phyloP scores from a whole-genome alignment of 257 asterid genomes.

The Solanum rostratum region DNA sequence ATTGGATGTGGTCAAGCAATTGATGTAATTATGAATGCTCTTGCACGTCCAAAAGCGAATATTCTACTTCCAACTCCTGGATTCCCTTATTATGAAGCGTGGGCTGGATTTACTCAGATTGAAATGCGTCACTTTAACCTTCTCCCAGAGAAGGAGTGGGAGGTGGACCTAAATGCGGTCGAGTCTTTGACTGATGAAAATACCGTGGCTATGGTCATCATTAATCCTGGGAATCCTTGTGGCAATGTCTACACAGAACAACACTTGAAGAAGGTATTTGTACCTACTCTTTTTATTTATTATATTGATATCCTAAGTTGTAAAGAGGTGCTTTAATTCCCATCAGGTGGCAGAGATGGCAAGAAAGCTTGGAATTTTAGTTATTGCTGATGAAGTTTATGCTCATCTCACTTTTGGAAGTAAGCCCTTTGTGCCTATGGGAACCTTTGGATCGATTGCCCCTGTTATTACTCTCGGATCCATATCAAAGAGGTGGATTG shows the following conservation, averaged over 20 bases:
- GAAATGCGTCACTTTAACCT: slow-evolving; percentile 62
- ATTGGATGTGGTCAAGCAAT: slow-evolving; percentile 58
- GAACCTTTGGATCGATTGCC: slow-evolving; percentile 26
- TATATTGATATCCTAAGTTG: background rate
- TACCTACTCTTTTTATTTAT: background rate
- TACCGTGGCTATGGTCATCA: slow-evolving; percentile 56
- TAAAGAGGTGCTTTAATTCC: background rate
- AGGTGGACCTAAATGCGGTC: slow-evolving; percentile 44
- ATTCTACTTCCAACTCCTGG: slow-evolving; percentile 61
- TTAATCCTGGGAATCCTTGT: slow-evolving; percentile 77
- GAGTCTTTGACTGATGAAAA: slow-evolving; percentile 58
- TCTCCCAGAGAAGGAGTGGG: slow-evolving; percentile 50
- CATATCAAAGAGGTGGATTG: slow-evolving; percentile 64
- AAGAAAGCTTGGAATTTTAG: slow-evolving; percentile 35
- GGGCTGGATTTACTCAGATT: slow-evolving; percentile 35
- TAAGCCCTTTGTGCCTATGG: slow-evolving; percentile 45
- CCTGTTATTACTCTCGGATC: slow-evolving; percentile 59
- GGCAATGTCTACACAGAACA: slow-evolving; percentile 46
- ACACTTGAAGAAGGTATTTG: slow-evolving; percentile 45
- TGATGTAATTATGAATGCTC: slow-evolving; percentile 34
- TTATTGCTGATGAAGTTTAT: slow-evolving; percentile 68
- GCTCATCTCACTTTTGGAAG: slow-evolving; percentile 47
- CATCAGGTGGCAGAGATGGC: slow-evolving; percentile 57
- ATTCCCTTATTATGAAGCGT: slow-evolving; percentile 50
- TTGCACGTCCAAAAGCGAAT: slow-evolving; percentile 53